These are phyloP conservation scores for Naganishia onofrii DNA, from an alignment of 768 basidiomycete genomes.

Conservation along the genomic window DNA sequence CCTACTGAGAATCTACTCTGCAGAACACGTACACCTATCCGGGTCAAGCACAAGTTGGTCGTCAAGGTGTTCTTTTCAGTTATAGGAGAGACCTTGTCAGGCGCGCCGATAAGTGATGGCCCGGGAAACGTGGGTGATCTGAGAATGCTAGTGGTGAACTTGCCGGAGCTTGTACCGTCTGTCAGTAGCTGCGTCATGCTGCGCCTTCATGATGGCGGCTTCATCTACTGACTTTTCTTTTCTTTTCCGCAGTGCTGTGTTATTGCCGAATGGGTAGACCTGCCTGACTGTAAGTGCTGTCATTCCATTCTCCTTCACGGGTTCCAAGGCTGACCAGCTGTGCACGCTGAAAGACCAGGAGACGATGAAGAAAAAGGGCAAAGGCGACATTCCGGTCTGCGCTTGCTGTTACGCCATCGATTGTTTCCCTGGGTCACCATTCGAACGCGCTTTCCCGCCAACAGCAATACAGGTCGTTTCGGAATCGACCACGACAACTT, in stretches of 20 bases:
- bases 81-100: constrained; percentile 8
- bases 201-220: background rate
- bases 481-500: background rate
- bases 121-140: constrained; percentile 5
- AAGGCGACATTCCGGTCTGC: constrained; percentile 10
- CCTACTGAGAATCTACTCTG: background rate
- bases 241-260: constrained; percentile 15
- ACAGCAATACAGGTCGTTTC: background rate
- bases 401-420: constrained; percentile 16
- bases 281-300: constrained; percentile 23
- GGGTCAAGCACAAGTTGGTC: constrained; percentile 19
- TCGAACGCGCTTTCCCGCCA: constrained; percentile 10
- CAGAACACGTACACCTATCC: constrained; percentile 21
- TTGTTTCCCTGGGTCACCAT: background rate
- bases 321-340: background rate
- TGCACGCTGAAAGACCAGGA: background rate
- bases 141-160: constrained; percentile 18
- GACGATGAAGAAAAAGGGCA: constrained; percentile 15
- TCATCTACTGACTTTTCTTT: background rate
- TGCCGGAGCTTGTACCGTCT: constrained; percentile 9
- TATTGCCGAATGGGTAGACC: constrained; percentile 17
- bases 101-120: background rate
- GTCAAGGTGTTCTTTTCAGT: constrained; percentile 22
- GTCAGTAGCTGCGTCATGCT: background rate
- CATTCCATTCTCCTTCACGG: background rate